These are phyloP conservation scores for Solanum neorickii DNA, from an alignment of 257 asterid genomes.

Conservation along the genomic window DNA sequence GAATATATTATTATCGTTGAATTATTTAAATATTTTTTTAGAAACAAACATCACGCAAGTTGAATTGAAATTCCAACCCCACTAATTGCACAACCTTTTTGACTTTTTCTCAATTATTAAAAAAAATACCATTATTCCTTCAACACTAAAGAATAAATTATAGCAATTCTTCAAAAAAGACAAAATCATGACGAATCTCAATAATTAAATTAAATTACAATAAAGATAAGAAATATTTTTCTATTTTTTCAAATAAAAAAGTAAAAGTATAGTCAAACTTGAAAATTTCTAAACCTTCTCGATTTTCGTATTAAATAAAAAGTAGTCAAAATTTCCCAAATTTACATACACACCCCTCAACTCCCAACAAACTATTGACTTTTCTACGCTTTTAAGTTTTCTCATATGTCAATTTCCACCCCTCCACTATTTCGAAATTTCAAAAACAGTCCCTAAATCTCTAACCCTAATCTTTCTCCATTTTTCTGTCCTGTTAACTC, in stretches of 20 bases:
- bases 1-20: too few relatives aligned
- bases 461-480: background rate
- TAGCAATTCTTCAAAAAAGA: background rate
- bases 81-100: background rate
- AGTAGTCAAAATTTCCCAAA: background rate
- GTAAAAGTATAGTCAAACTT: background rate
- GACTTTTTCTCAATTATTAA: background rate
- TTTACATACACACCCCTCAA: background rate
- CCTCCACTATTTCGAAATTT: background rate
- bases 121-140: background rate
- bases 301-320: background rate
- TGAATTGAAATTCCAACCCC: background rate
- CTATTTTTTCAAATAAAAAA: background rate
- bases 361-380: background rate
- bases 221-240: background rate
- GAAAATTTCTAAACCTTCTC: background rate
- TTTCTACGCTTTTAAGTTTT: background rate
- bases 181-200: background rate
- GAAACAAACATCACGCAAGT: background rate
- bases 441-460: background rate
- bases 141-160: background rate
- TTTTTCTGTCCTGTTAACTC: background rate
- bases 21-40: background rate
- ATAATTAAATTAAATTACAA: background rate
- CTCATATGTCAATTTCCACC: background rate